These are phyloP conservation scores for Exophiala xenobiotica DNA, from an alignment of 2,329 filamentous ascomycete genomes.

Conservation along the genomic window DNA sequence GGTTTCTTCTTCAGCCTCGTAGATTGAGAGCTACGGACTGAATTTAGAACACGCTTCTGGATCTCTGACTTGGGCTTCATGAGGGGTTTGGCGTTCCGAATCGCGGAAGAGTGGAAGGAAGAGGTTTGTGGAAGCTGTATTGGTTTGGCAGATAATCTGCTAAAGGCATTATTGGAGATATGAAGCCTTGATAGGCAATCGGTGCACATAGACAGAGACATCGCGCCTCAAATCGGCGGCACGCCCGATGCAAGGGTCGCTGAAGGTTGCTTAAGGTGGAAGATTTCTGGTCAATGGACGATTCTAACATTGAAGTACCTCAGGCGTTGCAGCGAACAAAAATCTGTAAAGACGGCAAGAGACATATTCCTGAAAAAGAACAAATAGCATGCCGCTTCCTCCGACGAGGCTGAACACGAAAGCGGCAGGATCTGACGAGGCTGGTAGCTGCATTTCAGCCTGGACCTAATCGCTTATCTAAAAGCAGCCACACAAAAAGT, in stretches of 20 bases:
- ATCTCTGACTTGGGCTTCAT: conserved; percentile 49
- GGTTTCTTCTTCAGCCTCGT: conserved; percentile 48
- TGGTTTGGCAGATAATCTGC: conserved; percentile 1
- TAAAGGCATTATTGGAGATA: conserved; percentile 5
- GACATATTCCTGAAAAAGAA: not conserved
- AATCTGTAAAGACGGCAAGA: not conserved
- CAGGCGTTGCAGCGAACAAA: no score
- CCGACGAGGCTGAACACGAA: not conserved
- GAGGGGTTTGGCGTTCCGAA: conserved; percentile 38
- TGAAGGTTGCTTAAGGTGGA: not conserved
- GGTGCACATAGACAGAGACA: conserved; percentile 25
- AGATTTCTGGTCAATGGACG: not conserved
- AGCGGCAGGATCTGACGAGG: not conserved
- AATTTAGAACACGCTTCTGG: not conserved
- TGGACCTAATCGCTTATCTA: conserved; percentile 3
- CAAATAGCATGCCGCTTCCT: not conserved
- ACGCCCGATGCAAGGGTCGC: not conserved
- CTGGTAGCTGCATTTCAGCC: not conserved
- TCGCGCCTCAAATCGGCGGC: conserved; percentile 1
- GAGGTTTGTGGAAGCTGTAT: conserved; percentile 10
- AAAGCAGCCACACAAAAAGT: not conserved
- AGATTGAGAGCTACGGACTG: conserved; percentile 35
- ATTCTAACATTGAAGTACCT: not conserved
- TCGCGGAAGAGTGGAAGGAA: conserved; percentile 47
- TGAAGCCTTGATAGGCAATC: conserved; percentile 25